Conservation (phyloP, 2,329 filamentous ascomycete species). For the Stagonosporopsis cucurbitacearum region DNA sequence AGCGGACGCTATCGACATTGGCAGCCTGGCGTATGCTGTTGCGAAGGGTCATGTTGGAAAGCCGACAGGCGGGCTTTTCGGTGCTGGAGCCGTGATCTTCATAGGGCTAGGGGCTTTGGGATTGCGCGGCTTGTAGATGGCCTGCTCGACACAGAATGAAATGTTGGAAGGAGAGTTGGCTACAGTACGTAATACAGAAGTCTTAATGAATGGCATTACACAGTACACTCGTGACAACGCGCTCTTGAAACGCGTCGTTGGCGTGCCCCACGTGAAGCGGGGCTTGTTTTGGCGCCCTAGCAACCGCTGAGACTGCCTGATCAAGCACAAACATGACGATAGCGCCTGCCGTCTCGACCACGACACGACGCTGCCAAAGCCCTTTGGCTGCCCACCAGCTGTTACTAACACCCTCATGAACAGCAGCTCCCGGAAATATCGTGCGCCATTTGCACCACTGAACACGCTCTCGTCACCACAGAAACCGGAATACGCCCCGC, state of each 20-base stretch:
- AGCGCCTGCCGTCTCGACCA: neutral
- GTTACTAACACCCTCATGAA: slow-evolving; percentile 27
- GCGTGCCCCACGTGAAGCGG: slow-evolving; percentile 5
- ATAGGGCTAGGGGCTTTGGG: slow-evolving; percentile 26
- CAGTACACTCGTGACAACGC: slow-evolving; percentile 19
- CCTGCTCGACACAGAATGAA: neutral
- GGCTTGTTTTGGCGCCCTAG: slow-evolving; percentile 14
- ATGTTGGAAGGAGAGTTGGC: neutral
- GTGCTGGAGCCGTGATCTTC: slow-evolving; percentile 22
- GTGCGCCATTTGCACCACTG: slow-evolving; percentile 42
- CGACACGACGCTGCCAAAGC: neutral
- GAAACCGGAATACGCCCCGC: slow-evolving; percentile 34
- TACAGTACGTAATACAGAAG: neutral
- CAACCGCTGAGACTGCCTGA: slow-evolving; percentile 13
- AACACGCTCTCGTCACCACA: slow-evolving; percentile 44
- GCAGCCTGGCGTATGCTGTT: slow-evolving; percentile 26
- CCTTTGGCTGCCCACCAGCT: neutral
- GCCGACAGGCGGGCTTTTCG: slow-evolving; percentile 24
- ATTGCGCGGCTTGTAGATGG: slow-evolving; percentile 21
- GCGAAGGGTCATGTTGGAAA: slow-evolving; percentile 28
- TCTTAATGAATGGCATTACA: neutral
- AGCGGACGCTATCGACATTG: slow-evolving; percentile 30
- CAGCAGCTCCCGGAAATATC: slow-evolving; percentile 36
- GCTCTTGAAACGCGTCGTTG: slow-evolving; percentile 9
- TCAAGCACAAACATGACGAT: slow-evolving; percentile 22